Conservation (phyloP, 2,329 filamentous ascomycete genomes). For the Talaromyces albobiverticillius region DNA sequence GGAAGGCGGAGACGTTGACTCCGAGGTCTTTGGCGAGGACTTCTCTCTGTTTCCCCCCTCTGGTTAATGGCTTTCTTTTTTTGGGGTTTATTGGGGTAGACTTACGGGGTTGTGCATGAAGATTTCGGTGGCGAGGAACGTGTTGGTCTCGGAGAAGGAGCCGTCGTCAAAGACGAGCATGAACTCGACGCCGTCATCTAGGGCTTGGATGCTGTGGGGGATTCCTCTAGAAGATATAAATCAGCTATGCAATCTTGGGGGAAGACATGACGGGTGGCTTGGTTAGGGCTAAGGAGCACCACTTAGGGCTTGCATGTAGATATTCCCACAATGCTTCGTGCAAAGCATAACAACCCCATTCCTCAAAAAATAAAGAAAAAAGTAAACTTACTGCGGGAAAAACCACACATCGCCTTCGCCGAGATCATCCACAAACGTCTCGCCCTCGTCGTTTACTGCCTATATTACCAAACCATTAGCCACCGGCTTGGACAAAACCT, state of each 20-base stretch:
- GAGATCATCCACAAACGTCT: constrained; percentile 74
- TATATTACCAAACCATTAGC: constrained; percentile 11
- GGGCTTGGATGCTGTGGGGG: constrained; percentile 72
- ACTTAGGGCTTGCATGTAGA: no score
- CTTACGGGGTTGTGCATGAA: constrained; percentile 42
- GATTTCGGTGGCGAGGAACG: constrained; percentile 67
- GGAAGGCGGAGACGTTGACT: constrained; percentile 51
- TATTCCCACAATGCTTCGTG: no score
- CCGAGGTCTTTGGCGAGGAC: constrained; percentile 57
- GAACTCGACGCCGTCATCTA: constrained; percentile 66
- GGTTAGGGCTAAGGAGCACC: no score
- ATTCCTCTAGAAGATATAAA: constrained; percentile 49
- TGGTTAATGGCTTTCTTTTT: neutral
- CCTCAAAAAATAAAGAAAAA: no score
- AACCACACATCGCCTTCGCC: constrained; percentile 78
- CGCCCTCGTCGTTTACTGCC: constrained; percentile 56
- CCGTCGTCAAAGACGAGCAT: constrained; percentile 62
- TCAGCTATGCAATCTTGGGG: neutral
- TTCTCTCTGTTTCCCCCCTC: constrained; percentile 32
- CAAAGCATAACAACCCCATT: no score
- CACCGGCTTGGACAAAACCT: no score
- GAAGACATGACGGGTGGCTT: no score
- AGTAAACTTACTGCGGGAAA: constrained; percentile 61
- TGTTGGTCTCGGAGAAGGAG: constrained; percentile 67
- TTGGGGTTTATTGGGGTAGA: neutral